Percentiles rank a stretch among this genome's conserved stretches.
These are phyloP conservation scores for Davidsoniella virescens DNA, from an alignment of 2,329 filamentous ascomycete species.

Conservation along the genomic window DNA sequence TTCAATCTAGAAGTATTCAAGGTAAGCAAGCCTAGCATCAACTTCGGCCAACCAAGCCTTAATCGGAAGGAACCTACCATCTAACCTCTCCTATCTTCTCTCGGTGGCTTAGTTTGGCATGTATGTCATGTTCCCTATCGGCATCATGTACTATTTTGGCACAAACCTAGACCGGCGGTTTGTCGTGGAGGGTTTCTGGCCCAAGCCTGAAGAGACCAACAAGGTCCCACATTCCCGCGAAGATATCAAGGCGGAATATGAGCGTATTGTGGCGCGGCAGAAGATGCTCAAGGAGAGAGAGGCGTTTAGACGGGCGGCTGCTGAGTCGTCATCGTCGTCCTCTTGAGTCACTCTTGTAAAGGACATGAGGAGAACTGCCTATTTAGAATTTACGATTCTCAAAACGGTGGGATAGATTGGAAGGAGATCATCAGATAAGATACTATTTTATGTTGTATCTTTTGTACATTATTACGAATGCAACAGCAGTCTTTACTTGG, in stretches of 20 bases:
- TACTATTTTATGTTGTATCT: no score
- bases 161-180: slow-evolving; percentile 93
- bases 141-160: slow-evolving; percentile 99
- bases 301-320: slow-evolving; percentile 20
- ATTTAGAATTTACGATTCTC: background rate
- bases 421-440: background rate
- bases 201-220: slow-evolving; percentile 61
- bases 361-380: background rate
- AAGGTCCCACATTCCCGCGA: slow-evolving; percentile 61
- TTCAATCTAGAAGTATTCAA: slow-evolving; percentile 93
- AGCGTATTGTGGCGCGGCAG: slow-evolving; percentile 46
- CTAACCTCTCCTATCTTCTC: background rate
- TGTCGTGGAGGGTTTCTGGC: slow-evolving; percentile 84
- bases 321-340: slow-evolving; percentile 13
- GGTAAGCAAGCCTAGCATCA: slow-evolving; percentile 30
- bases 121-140: slow-evolving; percentile 97
- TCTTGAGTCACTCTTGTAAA: no score
- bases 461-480: no score
- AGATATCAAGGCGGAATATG: slow-evolving; percentile 69
- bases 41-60: background rate
- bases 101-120: slow-evolving; percentile 63
- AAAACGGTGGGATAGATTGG: background rate
- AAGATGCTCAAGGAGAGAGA: slow-evolving; percentile 57
- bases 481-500: no score
- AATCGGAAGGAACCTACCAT: background rate